Conservation (phyloP, 352 stramenopile genomes). For the Globisporangium spiculum region DNA sequence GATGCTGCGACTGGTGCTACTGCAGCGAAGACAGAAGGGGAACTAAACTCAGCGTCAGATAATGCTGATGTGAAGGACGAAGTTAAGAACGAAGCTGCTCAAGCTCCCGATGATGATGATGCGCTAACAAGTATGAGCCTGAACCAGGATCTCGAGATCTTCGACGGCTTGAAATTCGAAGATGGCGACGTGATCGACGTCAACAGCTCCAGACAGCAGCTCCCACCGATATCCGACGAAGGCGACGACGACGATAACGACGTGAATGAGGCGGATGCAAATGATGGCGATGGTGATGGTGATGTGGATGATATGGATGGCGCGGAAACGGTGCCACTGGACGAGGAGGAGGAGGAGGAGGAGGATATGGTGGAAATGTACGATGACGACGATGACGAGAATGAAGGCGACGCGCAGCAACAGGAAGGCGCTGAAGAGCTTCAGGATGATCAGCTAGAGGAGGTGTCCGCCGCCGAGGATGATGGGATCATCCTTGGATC, state of each 20-base stretch:
- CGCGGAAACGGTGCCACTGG: slow-evolving; percentile 33
- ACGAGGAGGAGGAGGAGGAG: slow-evolving; percentile 36
- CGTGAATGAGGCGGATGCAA: slow-evolving; percentile 9
- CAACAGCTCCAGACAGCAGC: slow-evolving; percentile 24
- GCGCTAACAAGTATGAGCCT: slow-evolving; percentile 70
- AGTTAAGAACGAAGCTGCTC: slow-evolving; percentile 3
- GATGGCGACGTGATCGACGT: slow-evolving; percentile 81
- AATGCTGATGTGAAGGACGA: slow-evolving; percentile 10
- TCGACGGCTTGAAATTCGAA: slow-evolving; percentile 86
- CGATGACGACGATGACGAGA: slow-evolving; percentile 58
- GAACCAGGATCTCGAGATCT: slow-evolving; percentile 79
- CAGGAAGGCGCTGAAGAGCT: slow-evolving; percentile 4
- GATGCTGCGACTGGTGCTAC: background rate
- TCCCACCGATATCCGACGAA: slow-evolving; percentile 20
- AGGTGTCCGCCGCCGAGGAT: background rate
- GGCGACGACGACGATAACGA: slow-evolving; percentile 28
- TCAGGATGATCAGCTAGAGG: background rate
- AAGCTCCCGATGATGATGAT: slow-evolving; percentile 45
- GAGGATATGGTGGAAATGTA: slow-evolving; percentile 37
- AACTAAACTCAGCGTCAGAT: slow-evolving; percentile 1
- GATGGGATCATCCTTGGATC: background rate
- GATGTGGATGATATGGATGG: slow-evolving; percentile 36
- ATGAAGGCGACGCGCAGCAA: slow-evolving; percentile 12
- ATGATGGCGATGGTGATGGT: slow-evolving; percentile 18
- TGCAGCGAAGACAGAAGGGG: background rate